A percentile compares a stretch with the other conserved stretches of the same genome.
phyloP scores from a whole-genome alignment of 1,284 basidiomycete genomes.

The Heterobasidion annosum region DNA sequence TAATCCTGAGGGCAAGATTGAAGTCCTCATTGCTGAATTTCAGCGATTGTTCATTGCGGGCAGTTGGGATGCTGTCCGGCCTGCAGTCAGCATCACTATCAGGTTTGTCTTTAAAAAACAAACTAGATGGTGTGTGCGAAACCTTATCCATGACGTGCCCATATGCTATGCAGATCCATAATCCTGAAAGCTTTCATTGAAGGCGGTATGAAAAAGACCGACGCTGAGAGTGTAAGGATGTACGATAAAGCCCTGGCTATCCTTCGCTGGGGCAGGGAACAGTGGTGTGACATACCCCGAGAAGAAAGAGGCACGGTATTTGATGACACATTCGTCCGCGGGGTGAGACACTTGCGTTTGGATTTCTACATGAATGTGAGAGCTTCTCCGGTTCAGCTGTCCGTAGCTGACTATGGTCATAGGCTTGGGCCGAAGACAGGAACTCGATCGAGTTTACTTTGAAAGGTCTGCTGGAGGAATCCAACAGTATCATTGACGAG shows the following conservation, averaged over 20 bases:
- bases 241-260: conserved; percentile 3
- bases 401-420: background rate
- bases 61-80: conserved; percentile 3
- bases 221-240: background rate
- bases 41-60: background rate
- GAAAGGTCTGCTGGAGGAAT: conserved; percentile 1
- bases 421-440: background rate
- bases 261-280: conserved; percentile 6
- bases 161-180: background rate
- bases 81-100: conserved; percentile 1
- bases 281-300: conserved; percentile 5
- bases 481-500: conserved; percentile 1
- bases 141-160: background rate
- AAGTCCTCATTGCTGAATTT: conserved; percentile 1
- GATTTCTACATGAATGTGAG: conserved; percentile 5
- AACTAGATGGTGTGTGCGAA: too few relatives aligned
- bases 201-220: background rate
- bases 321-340: conserved; percentile 1
- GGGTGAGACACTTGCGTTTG: conserved; percentile 2
- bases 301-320: conserved; percentile 8
- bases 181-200: background rate
- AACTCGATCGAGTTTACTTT: conserved; percentile 1
- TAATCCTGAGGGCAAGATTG: background rate
- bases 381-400: background rate
- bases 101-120: background rate